Conservation (phyloP, 192 early-diverging fungal species). For the Spinellus fusiger region DNA sequence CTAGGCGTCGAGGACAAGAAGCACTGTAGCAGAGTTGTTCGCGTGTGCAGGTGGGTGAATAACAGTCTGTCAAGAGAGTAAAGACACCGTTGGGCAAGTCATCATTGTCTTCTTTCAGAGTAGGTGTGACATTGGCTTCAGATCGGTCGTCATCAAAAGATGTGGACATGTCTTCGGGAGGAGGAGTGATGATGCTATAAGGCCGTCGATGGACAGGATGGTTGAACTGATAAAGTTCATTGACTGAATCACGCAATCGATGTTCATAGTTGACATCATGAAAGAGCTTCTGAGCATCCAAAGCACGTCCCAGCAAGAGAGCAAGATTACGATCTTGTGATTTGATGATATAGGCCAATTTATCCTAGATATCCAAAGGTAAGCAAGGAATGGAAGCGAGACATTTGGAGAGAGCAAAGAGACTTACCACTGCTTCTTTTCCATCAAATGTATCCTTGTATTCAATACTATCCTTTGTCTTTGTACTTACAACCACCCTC, state of each 20-base stretch:
- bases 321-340: conserved; percentile 85
- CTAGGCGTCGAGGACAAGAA: conserved; percentile 74
- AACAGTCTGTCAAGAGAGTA: conserved; percentile 86
- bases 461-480: conserved; percentile 72
- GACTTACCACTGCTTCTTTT: conserved; percentile 75
- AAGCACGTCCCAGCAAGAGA: conserved; percentile 77
- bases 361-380: conserved; percentile 47
- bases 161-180: conserved; percentile 2
- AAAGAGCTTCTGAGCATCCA: conserved; percentile 88
- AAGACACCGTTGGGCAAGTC: conserved; percentile 79
- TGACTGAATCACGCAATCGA: conserved; percentile 75
- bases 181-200: background rate
- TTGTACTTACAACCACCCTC: conserved; percentile 51
- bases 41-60: conserved; percentile 84
- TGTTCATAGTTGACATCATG: conserved; percentile 87
- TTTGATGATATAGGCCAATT: conserved; percentile 69
- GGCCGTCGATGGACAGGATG: conserved; percentile 26
- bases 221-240: conserved; percentile 81
- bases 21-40: conserved; percentile 86
- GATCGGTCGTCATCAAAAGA: background rate
- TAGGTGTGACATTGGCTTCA: conserved; percentile 10
- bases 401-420: background rate
- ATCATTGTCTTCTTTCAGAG: conserved; percentile 12
- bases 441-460: conserved; percentile 85
- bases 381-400: too few relatives aligned